These are phyloP conservation scores for Blastobotrys malaysiensis DNA, from an alignment of 1,139 yeast genomes.

Conservation along the genomic window DNA sequence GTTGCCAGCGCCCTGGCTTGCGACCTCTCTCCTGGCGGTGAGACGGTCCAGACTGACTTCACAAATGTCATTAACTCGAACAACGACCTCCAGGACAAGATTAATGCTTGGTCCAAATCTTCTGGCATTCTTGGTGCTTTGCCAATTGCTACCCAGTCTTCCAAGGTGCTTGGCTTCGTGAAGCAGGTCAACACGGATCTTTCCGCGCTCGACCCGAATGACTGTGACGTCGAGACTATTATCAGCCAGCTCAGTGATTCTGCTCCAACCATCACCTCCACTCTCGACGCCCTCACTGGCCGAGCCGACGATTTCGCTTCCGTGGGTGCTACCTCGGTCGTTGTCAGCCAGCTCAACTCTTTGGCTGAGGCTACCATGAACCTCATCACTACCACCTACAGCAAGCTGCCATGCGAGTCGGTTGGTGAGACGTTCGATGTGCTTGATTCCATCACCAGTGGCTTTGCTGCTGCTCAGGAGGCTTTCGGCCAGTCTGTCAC, in stretches of 20 bases:
- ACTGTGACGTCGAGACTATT: background rate
- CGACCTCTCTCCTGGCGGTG: background rate
- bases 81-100: background rate
- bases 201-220: background rate
- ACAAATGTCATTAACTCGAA: background rate
- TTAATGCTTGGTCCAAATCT: background rate
- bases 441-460: conserved; percentile 1
- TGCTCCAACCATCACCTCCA: background rate
- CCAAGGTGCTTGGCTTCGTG: background rate
- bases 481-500: background rate
- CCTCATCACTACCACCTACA: conserved; percentile 5
- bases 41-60: background rate
- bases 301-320: background rate
- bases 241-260: background rate
- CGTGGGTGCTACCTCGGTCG: background rate
- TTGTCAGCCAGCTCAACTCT: background rate
- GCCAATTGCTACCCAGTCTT: background rate
- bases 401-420: conserved; percentile 3
- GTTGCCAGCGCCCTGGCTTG: background rate
- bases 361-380: background rate
- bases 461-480: conserved; percentile 1
- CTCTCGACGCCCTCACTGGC: background rate
- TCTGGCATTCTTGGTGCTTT: background rate
- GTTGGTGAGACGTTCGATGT: conserved; percentile 7
- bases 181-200: background rate